Conservation (phyloP, 2,329 filamentous ascomycete genomes). For the Lecanicillium sp. region DNA sequence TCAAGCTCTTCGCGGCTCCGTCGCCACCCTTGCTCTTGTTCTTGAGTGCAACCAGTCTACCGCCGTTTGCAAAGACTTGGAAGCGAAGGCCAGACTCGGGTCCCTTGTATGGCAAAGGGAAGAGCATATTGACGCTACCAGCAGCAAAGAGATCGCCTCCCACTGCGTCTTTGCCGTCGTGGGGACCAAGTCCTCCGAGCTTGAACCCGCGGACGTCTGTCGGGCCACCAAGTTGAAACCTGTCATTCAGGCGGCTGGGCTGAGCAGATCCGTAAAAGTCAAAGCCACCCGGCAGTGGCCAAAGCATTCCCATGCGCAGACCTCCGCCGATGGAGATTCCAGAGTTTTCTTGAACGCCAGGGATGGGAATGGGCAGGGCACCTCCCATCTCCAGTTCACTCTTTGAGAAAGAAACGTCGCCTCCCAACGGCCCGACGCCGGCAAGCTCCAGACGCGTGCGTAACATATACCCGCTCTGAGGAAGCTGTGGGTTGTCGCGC, state of each 20-base stretch:
- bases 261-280: conserved; percentile 42
- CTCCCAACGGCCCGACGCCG: conserved; percentile 72
- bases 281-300: conserved; percentile 65
- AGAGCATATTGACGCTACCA: conserved; percentile 74
- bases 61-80: conserved; percentile 87
- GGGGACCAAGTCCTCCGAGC: conserved; percentile 79
- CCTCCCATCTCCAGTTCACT: conserved; percentile 77
- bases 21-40: conserved; percentile 43
- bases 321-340: conserved; percentile 79
- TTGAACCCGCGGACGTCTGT: conserved; percentile 94
- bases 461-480: conserved; percentile 71
- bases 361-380: conserved; percentile 66
- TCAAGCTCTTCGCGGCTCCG: conserved; percentile 24
- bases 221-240: conserved; percentile 89
- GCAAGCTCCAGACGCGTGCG: conserved; percentile 78
- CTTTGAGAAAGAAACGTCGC: conserved; percentile 92
- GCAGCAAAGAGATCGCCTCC: conserved; percentile 91
- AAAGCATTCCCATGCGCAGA: conserved; percentile 73
- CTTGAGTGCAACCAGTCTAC: conserved; percentile 71
- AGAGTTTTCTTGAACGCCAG: conserved; percentile 58
- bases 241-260: conserved; percentile 81
- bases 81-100: conserved; percentile 78
- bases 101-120: conserved; percentile 77
- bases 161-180: conserved; percentile 76
- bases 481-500: conserved; percentile 78